These are phyloP conservation scores for Colletotrichum siamense DNA, from an alignment of 2,329 filamentous ascomycete species.

Conservation along the genomic window DNA sequence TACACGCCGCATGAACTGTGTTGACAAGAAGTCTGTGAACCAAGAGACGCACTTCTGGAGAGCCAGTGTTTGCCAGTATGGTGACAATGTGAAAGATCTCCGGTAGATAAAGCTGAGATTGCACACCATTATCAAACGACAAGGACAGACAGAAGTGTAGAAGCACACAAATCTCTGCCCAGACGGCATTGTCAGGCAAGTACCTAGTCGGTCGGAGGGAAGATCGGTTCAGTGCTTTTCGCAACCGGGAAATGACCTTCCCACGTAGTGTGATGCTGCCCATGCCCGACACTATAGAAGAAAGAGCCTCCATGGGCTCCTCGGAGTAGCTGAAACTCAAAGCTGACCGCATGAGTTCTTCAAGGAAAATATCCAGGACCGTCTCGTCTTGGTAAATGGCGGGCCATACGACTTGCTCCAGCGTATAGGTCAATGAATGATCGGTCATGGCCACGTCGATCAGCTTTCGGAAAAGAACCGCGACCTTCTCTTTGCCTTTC, in stretches of 20 bases:
- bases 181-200: conserved; percentile 70
- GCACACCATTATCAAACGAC: conserved; percentile 71
- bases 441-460: conserved; percentile 70
- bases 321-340: conserved; percentile 62
- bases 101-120: conserved; percentile 71
- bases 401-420: conserved; percentile 73
- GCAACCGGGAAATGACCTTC: conserved; percentile 68
- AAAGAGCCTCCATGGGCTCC: conserved; percentile 64
- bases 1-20: conserved; percentile 71
- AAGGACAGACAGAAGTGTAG: conserved; percentile 70
- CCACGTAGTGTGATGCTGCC: conserved; percentile 70
- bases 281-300: conserved; percentile 67
- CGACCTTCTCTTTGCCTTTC: conserved; percentile 70
- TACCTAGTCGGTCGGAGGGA: conserved; percentile 70
- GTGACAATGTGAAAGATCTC: conserved; percentile 75
- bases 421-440: conserved; percentile 60
- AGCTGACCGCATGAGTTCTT: conserved; percentile 70
- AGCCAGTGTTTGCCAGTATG: conserved; percentile 72
- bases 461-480: conserved; percentile 67
- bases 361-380: conserved; percentile 69
- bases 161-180: conserved; percentile 72
- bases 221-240: conserved; percentile 71
- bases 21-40: conserved; percentile 71
- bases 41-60: conserved; percentile 58
- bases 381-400: conserved; percentile 68